phyloP scores from a whole-genome alignment of 140 eudicot genomes.

The Cichorium intybus region DNA sequence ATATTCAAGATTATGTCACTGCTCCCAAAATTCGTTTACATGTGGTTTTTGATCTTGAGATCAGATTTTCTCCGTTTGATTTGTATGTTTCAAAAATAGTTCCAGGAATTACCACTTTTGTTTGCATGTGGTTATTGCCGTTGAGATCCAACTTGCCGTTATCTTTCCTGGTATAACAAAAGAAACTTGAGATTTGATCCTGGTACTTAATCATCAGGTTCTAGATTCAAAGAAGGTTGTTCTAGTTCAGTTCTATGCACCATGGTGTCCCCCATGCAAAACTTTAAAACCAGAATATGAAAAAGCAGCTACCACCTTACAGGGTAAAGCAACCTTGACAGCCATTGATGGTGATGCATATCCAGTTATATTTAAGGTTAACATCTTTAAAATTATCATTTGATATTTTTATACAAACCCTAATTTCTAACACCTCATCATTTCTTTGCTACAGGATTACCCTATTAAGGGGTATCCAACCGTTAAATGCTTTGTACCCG shows the following conservation, averaged over 20 bases:
- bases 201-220: constrained; percentile 45
- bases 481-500: constrained; percentile 86
- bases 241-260: constrained; percentile 83
- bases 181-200: constrained; percentile 4
- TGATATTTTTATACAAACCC: background rate
- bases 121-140: background rate
- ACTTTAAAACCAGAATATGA: constrained; percentile 87
- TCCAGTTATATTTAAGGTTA: constrained; percentile 84
- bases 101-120: background rate
- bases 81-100: background rate
- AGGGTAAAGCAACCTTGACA: constrained; percentile 93
- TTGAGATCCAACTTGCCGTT: background rate
- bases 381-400: background rate
- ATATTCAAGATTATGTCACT: background rate
- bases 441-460: constrained; percentile 63
- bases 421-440: background rate
- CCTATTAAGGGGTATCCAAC: constrained; percentile 90
- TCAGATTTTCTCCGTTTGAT: constrained; percentile 3
- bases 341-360: constrained; percentile 97
- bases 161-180: background rate
- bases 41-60: constrained; percentile 16
- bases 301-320: constrained; percentile 74
- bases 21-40: background rate
- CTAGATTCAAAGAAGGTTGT: constrained; percentile 78
- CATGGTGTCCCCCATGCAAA: constrained; percentile 96